Evolutionary conservation across 139 green algal genomes (phyloP).

Genomic region (Astrephomene gubernaculifera): DNA sequence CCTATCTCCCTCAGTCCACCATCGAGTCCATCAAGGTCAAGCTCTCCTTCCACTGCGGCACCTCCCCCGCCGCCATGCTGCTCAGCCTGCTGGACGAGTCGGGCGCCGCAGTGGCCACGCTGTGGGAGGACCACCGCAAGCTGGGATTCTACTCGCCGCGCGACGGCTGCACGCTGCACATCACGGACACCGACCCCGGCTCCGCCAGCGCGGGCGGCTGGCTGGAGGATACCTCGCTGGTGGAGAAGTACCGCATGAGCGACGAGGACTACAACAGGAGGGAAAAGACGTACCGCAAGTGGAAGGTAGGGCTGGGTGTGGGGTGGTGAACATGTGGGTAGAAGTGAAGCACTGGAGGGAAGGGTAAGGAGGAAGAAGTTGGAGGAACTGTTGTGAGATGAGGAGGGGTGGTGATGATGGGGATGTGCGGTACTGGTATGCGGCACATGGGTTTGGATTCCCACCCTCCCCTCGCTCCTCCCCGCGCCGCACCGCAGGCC

Average conservation of each 20-base stretch:
- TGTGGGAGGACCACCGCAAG: slow-evolving; percentile 75
- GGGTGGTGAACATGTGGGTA: no score
- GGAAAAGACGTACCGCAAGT: slow-evolving; percentile 92
- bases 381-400: no score
- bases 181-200: slow-evolving; percentile 91
- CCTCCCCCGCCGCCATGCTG: slow-evolving; percentile 77
- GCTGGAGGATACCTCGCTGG: slow-evolving; percentile 96
- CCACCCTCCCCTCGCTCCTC: not conserved
- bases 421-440: no score
- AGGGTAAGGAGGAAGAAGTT: no score
- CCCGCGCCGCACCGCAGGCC: slow-evolving; percentile 51
- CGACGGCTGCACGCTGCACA: slow-evolving; percentile 31
- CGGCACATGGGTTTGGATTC: no score
- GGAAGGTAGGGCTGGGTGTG: slow-evolving; percentile 13
- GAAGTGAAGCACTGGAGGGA: no score
- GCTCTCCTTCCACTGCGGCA: slow-evolving; percentile 92
- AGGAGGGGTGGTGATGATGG: no score
- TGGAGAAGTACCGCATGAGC: slow-evolving; percentile 98
- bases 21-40: slow-evolving; percentile 91
- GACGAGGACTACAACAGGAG: slow-evolving; percentile 93
- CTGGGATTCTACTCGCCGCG: slow-evolving; percentile 97
- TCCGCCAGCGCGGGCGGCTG: slow-evolving; percentile 89
- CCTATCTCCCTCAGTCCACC: slow-evolving; percentile 62
- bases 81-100: slow-evolving; percentile 89
- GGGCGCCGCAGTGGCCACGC: slow-evolving; percentile 58